These are phyloP conservation scores for Salinomyces thailandicus DNA, from an alignment of 2,329 filamentous ascomycete species.

Conservation along the genomic window DNA sequence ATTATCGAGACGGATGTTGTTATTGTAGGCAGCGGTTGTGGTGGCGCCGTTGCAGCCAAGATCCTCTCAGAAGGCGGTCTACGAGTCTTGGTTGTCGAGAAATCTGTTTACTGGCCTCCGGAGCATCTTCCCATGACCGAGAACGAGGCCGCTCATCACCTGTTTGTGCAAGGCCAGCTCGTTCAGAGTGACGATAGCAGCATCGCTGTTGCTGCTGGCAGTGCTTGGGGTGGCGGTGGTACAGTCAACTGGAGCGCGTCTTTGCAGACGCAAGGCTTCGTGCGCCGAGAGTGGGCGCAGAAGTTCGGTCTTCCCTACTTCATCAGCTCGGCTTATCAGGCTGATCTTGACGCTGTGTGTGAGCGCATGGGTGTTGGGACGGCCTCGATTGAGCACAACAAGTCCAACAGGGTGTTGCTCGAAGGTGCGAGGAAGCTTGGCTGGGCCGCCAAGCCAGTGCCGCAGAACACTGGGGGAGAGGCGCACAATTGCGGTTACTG, in stretches of 20 bases:
- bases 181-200: slow-evolving; percentile 41
- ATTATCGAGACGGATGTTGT: slow-evolving; percentile 69
- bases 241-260: slow-evolving; percentile 74
- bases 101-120: slow-evolving; percentile 65
- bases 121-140: slow-evolving; percentile 65
- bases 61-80: slow-evolving; percentile 67
- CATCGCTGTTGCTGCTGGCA: slow-evolving; percentile 55
- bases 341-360: slow-evolving; percentile 69
- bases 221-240: slow-evolving; percentile 75
- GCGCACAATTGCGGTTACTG: slow-evolving; percentile 64
- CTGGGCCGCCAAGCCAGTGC: slow-evolving; percentile 57
- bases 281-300: slow-evolving; percentile 71
- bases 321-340: slow-evolving; percentile 60
- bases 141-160: slow-evolving; percentile 46
- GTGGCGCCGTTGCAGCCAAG: slow-evolving; percentile 71
- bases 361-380: slow-evolving; percentile 64
- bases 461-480: slow-evolving; percentile 66
- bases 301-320: slow-evolving; percentile 60
- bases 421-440: slow-evolving; percentile 66
- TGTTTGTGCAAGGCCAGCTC: slow-evolving; percentile 60
- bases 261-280: slow-evolving; percentile 60
- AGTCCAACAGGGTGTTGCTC: slow-evolving; percentile 59
- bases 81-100: slow-evolving; percentile 70
- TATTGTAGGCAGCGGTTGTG: slow-evolving; percentile 78
- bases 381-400: slow-evolving; percentile 59